Conservation (phyloP, 2,329 filamentous ascomycete species). For the Didymella keratinophila region DNA sequence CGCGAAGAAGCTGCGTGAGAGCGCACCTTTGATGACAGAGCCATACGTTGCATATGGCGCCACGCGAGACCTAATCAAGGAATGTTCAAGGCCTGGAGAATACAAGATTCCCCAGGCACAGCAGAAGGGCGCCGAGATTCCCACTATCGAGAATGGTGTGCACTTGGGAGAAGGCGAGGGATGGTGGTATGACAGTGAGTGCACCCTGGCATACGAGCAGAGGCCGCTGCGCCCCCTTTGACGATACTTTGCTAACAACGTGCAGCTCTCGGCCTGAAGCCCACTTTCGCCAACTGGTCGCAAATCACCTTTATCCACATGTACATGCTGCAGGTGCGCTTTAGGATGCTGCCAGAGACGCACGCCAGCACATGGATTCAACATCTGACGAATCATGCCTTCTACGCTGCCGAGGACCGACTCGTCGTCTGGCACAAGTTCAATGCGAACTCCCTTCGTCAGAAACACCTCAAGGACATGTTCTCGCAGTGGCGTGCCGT, state of each 20-base stretch:
- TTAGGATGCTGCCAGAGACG: conserved; percentile 78
- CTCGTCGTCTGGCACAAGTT: conserved; percentile 83
- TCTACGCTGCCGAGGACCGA: conserved; percentile 83
- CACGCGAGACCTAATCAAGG: conserved; percentile 79
- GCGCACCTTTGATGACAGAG: conserved; percentile 54
- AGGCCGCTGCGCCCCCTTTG: not conserved
- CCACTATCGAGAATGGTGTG: conserved; percentile 78
- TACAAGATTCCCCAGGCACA: conserved; percentile 77
- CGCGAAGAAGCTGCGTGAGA: conserved; percentile 43
- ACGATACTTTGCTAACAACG: conserved; percentile 20
- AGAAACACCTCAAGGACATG: conserved; percentile 79
- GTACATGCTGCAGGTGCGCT: conserved; percentile 84
- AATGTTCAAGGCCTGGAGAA: conserved; percentile 74
- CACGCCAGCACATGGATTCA: conserved; percentile 81
- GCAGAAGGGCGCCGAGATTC: conserved; percentile 71
- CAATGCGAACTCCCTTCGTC: conserved; percentile 61
- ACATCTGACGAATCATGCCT: conserved; percentile 94
- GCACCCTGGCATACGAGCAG: not conserved
- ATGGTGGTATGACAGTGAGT: conserved; percentile 82
- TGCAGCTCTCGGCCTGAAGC: conserved; percentile 76
- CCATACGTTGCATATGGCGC: conserved; percentile 81
- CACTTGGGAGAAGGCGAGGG: conserved; percentile 78
- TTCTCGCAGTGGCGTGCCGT: conserved; percentile 93
- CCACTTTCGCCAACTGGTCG: conserved; percentile 95
- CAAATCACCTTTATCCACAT: conserved; percentile 97